Conservation (phyloP, 2,329 filamentous ascomycete genomes). For the Claviceps maximensis region DNA sequence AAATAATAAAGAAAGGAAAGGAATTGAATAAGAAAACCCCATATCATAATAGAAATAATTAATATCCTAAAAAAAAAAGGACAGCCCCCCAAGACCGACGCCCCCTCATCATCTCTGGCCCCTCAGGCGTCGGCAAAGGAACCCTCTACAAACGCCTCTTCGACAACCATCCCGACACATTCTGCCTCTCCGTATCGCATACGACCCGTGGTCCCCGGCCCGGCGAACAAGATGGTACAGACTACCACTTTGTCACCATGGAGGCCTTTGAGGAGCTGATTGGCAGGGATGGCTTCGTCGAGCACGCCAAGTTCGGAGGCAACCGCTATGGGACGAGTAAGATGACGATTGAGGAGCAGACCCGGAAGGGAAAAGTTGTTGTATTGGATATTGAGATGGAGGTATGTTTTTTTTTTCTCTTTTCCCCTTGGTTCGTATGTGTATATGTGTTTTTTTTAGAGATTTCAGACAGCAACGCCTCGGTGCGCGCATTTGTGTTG, state of each 20-base stretch:
- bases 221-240: slow-evolving; percentile 60
- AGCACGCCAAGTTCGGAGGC: slow-evolving; percentile 71
- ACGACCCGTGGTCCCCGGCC: slow-evolving; percentile 68
- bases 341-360: slow-evolving; percentile 63
- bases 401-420: slow-evolving; percentile 29
- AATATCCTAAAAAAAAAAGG: neutral
- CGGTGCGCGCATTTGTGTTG: too few species aligned
- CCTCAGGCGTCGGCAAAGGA: slow-evolving; percentile 67
- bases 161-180: slow-evolving; percentile 35
- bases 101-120: slow-evolving; percentile 65
- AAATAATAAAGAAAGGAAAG: neutral
- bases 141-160: slow-evolving; percentile 66
- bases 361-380: slow-evolving; percentile 57
- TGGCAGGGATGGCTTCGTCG: slow-evolving; percentile 61
- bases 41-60: neutral
- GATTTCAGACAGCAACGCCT: too few species aligned
- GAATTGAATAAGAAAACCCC: neutral
- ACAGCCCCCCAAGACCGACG: slow-evolving; percentile 32
- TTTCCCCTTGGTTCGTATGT: neutral
- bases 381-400: slow-evolving; percentile 97
- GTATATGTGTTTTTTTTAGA: too few species aligned
- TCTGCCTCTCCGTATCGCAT: slow-evolving; percentile 51
- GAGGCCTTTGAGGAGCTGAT: slow-evolving; percentile 57
- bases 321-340: slow-evolving; percentile 83
- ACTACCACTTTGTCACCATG: slow-evolving; percentile 68